A percentile compares a stretch with the other conserved stretches of the same genome.
Conservation (phyloP, 1,284 basidiomycete species). For the Tylopilus orsonianus region DNA sequence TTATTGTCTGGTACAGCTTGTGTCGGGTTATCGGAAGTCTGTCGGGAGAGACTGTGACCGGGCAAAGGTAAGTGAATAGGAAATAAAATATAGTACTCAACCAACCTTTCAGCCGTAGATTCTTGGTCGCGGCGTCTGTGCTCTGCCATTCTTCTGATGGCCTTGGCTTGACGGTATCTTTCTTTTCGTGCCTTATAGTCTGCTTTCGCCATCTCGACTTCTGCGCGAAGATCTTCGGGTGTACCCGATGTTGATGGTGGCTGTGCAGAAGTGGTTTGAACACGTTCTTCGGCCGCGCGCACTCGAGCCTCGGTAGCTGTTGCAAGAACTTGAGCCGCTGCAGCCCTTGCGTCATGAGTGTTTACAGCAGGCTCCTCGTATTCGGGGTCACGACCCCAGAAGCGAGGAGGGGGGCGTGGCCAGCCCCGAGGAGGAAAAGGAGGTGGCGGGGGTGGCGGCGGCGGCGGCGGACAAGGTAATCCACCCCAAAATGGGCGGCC, state of each 20-base stretch:
- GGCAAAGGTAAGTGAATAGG: slow-evolving; percentile 5
- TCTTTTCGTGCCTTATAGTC: slow-evolving; percentile 69
- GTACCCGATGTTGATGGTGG: slow-evolving; percentile 11
- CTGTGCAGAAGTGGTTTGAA: slow-evolving; percentile 1
- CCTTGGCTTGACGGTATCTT: slow-evolving; percentile 57
- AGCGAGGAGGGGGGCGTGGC: slow-evolving; percentile 30
- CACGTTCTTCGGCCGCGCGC: slow-evolving; percentile 4
- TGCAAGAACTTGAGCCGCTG: slow-evolving; percentile 15
- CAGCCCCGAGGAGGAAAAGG: slow-evolving; percentile 13
- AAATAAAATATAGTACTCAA: slow-evolving; percentile 3
- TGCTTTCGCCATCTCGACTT: slow-evolving; percentile 65
- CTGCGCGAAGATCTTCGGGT: slow-evolving; percentile 50
- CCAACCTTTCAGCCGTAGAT: slow-evolving; percentile 35
- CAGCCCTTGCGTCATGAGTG: slow-evolving; percentile 8
- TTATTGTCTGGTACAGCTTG: slow-evolving; percentile 8
- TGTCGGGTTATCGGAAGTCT: slow-evolving; percentile 24
- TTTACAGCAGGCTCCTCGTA: neutral
- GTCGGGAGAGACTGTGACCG: slow-evolving; percentile 25
- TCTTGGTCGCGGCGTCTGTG: slow-evolving; percentile 23
- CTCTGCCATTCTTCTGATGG: slow-evolving; percentile 45
- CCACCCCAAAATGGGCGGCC: slow-evolving; percentile 15
- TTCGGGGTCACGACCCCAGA: slow-evolving; percentile 21
- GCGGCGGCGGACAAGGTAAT: slow-evolving; percentile 2
- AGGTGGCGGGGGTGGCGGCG: slow-evolving; percentile 21
- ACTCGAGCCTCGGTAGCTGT: slow-evolving; percentile 17